Conservation (phyloP, 1,284 basidiomycete genomes). For the Trametes sp. region DNA sequence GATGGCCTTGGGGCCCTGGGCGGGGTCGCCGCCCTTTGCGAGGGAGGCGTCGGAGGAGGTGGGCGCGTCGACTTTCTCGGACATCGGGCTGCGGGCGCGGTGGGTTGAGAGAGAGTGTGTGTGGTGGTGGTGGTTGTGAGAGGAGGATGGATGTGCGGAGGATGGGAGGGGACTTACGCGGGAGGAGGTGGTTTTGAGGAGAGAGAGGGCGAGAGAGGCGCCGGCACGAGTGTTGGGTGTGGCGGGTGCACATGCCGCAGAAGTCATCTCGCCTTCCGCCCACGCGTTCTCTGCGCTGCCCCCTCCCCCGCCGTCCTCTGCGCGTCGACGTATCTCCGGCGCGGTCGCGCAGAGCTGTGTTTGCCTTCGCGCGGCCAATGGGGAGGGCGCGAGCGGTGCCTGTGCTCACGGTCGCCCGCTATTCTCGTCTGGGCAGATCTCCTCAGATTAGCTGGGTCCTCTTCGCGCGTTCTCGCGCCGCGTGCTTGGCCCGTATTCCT, state of each 20-base stretch:
- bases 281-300: neutral
- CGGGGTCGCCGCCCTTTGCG: slow-evolving; percentile 49
- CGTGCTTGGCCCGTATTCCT: neutral
- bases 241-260: neutral
- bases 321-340: neutral
- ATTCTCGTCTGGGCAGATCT: neutral
- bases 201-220: slow-evolving; percentile 4
- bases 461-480: neutral
- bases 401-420: neutral
- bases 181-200: slow-evolving; percentile 1
- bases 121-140: neutral
- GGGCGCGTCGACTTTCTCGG: slow-evolving; percentile 68
- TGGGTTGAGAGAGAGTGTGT: neutral
- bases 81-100: slow-evolving; percentile 49
- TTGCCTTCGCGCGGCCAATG: neutral
- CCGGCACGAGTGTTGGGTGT: slow-evolving; percentile 5
- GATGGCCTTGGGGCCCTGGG: slow-evolving; percentile 73
- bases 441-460: neutral
- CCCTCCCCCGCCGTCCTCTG: neutral
- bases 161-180: neutral
- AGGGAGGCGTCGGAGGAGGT: slow-evolving; percentile 60
- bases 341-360: neutral
- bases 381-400: neutral
- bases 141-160: neutral
- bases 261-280: neutral